Evolutionary conservation across 2,329 filamentous ascomycete species (phyloP).

Genomic region (Alternaria viburni): DNA sequence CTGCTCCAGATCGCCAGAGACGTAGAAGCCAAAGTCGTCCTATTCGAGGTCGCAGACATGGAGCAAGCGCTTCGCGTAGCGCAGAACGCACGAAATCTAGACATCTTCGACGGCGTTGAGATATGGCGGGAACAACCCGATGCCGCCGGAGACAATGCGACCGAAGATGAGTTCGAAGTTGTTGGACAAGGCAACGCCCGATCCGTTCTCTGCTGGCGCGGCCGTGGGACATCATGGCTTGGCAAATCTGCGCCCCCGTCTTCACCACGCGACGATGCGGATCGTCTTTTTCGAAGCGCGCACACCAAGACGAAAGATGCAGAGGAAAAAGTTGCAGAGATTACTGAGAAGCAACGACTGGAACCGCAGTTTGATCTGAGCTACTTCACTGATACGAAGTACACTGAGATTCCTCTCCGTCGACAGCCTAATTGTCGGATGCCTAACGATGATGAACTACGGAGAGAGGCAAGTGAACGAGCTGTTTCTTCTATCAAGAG

Average conservation of each 20-base stretch:
- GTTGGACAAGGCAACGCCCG: constrained; percentile 52
- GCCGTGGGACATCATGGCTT: constrained; percentile 37
- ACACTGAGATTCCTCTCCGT: background rate
- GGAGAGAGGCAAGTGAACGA: background rate
- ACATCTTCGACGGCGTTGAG: constrained; percentile 58
- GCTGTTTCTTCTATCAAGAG: no score
- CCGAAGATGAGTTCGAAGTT: constrained; percentile 31
- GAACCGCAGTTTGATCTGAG: constrained; percentile 3
- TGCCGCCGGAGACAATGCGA: background rate
- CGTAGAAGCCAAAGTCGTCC: constrained; percentile 61
- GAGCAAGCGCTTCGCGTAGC: constrained; percentile 71
- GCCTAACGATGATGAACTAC: background rate
- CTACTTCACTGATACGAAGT: background rate
- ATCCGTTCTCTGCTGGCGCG: constrained; percentile 53
- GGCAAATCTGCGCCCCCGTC: constrained; percentile 5
- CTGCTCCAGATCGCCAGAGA: constrained; percentile 63
- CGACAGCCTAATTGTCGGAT: background rate
- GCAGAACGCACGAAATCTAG: constrained; percentile 45
- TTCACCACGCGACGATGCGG: background rate
- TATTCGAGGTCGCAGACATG: constrained; percentile 76
- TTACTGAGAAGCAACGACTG: background rate
- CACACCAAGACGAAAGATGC: background rate
- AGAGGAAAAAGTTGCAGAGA: background rate
- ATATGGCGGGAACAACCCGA: constrained; percentile 71
- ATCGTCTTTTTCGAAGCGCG: background rate